Evolutionary conservation across 805 yeast species (phyloP).

Genomic region (Tetrapisispora pingtungensis): DNA sequence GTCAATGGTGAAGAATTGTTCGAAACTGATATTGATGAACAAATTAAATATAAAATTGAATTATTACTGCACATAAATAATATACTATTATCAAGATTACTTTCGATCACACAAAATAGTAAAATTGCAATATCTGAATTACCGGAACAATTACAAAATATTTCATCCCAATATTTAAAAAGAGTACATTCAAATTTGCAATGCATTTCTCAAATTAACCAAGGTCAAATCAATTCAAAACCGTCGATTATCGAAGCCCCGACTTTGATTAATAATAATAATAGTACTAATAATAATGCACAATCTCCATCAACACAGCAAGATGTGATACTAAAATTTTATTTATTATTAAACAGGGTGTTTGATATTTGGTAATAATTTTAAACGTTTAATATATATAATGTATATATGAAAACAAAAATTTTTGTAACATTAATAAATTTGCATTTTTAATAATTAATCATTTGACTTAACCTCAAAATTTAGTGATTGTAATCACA

Average conservation of each 20-base stretch:
- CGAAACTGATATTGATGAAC: slow-evolving; percentile 15
- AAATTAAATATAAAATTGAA: slow-evolving; percentile 27
- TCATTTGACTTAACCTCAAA: too few relatives aligned
- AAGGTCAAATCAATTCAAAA: slow-evolving; percentile 19
- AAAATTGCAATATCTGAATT: slow-evolving; percentile 8
- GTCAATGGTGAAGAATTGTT: slow-evolving; percentile 14
- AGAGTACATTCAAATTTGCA: slow-evolving; percentile 30
- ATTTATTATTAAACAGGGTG: slow-evolving; percentile 24
- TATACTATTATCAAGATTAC: slow-evolving; percentile 17
- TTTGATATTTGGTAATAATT: slow-evolving; percentile 26
- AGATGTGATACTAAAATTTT: slow-evolving; percentile 26
- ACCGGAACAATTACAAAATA: slow-evolving; percentile 15
- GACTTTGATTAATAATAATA: slow-evolving; percentile 7
- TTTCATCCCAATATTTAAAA: slow-evolving; percentile 21
- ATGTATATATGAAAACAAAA: too few relatives aligned
- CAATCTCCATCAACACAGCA: slow-evolving; percentile 14
- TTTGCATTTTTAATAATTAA: too few relatives aligned
- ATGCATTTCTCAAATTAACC: slow-evolving; percentile 29
- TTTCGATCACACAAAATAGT: slow-evolving; percentile 3
- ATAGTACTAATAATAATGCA: slow-evolving; percentile 5
- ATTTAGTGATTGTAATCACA: too few relatives aligned
- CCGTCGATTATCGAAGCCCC: slow-evolving; percentile 25
- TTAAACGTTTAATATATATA: too few relatives aligned
- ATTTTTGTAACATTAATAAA: not conserved
- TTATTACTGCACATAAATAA: slow-evolving; percentile 28